Percentiles rank a stretch among this genome's conserved stretches.
Conservation (phyloP, 2,329 filamentous ascomycete genomes). For the Colletotrichum sp. region DNA sequence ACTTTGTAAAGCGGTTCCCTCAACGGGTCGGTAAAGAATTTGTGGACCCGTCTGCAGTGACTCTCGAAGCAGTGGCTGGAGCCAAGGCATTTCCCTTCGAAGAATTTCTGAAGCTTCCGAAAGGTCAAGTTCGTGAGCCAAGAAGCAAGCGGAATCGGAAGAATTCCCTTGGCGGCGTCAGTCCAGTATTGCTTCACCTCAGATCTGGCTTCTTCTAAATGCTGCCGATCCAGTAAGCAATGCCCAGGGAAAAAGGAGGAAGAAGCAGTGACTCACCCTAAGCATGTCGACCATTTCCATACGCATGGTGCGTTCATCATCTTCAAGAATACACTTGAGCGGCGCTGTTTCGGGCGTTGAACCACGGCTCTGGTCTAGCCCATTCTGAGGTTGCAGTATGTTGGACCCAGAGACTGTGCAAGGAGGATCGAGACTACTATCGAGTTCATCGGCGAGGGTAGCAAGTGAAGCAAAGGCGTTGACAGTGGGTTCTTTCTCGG, state of each 20-base stretch:
- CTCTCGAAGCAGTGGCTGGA: not conserved
- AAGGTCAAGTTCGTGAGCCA: not conserved
- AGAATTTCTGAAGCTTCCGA: not conserved
- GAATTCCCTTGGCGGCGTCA: not conserved
- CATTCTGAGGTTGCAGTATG: too few relatives aligned
- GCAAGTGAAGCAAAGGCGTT: not conserved
- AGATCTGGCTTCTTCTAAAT: not conserved
- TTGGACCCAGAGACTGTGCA: too few relatives aligned
- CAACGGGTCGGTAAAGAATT: not conserved
- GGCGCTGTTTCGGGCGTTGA: too few relatives aligned
- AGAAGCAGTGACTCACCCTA: too few relatives aligned
- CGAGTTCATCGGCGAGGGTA: not conserved
- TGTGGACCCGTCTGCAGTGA: not conserved
- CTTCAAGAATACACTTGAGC: too few relatives aligned
- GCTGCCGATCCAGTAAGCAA: too few relatives aligned
- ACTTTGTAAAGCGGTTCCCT: not conserved
- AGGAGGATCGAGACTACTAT: too few relatives aligned
- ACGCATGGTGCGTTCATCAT: too few relatives aligned
- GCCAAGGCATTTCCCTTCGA: not conserved
- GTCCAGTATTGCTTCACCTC: not conserved
- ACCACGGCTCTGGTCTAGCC: too few relatives aligned
- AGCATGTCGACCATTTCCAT: too few relatives aligned
- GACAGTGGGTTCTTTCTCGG: rapidly evolving
- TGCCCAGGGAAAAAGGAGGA: too few relatives aligned
- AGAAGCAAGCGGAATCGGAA: not conserved